phyloP scores from a whole-genome alignment of 139 green algal species.

The Pleodorina starrii region DNA sequence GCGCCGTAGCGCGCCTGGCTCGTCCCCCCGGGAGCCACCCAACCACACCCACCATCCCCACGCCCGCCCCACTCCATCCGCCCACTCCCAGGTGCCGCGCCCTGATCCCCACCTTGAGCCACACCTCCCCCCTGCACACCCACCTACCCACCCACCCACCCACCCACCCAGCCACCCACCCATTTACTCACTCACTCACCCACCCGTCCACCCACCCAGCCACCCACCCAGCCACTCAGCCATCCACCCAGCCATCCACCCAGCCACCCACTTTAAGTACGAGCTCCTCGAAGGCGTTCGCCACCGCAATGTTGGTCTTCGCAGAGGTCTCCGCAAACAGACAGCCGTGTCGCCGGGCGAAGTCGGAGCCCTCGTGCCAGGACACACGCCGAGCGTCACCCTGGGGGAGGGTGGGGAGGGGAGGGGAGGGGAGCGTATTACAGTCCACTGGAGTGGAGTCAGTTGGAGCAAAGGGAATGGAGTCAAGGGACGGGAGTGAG shows the following conservation, averaged over 20 bases:
- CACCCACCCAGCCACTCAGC: not conserved
- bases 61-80: too few relatives aligned
- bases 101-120: not conserved
- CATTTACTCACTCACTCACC: not conserved
- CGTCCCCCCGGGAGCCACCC: too few relatives aligned
- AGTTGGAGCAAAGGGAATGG: too few relatives aligned
- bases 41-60: too few relatives aligned
- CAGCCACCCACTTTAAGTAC: constrained; percentile 69
- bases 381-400: constrained; percentile 75
- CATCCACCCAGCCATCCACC: not conserved
- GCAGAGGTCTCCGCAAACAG: constrained; percentile 94
- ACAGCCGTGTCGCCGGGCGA: constrained; percentile 87
- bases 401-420: not conserved
- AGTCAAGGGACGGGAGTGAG: too few relatives aligned
- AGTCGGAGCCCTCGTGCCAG: constrained; percentile 78
- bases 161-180: not conserved
- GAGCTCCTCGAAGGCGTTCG: constrained; percentile 91
- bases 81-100: too few relatives aligned
- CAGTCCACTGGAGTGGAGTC: too few relatives aligned
- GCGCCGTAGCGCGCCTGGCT: too few relatives aligned
- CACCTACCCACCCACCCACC: not conserved
- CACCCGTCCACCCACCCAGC: not conserved
- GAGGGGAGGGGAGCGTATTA: not conserved
- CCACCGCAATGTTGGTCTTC: constrained; percentile 87
- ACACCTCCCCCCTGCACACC: not conserved